Percentiles rank a stretch among this genome's conserved stretches.
phyloP scores from a whole-genome alignment of 139 green algal genomes.

The Pleodorina starrii region DNA sequence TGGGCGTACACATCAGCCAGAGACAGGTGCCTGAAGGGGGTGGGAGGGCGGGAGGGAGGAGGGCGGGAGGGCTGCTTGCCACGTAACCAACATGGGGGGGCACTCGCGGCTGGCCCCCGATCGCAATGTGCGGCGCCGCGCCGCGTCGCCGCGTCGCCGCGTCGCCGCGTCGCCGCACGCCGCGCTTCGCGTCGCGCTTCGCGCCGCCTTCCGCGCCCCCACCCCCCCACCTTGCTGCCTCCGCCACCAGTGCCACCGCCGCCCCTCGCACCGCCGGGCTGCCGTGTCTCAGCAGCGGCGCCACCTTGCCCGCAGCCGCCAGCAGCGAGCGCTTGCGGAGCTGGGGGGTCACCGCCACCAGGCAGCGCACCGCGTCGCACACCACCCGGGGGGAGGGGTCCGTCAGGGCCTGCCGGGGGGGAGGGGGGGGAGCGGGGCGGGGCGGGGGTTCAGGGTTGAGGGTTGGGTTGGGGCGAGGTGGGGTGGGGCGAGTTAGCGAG shows the following conservation, averaged over 20 bases:
- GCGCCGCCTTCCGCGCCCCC: background rate
- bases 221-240: conserved; percentile 58
- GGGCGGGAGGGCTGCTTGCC: background rate
- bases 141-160: too few relatives aligned
- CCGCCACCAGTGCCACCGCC: conserved; percentile 78
- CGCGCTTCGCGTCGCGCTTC: too few relatives aligned
- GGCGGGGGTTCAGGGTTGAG: too few relatives aligned
- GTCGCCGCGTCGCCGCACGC: too few relatives aligned
- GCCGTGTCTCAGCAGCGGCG: conserved; percentile 66
- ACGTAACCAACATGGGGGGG: too few relatives aligned
- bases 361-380: conserved; percentile 77
- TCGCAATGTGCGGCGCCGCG: too few relatives aligned
- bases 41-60: background rate
- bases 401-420: conserved; percentile 69
- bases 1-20: conserved; percentile 80
- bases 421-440: background rate
- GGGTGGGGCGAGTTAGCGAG: too few relatives aligned
- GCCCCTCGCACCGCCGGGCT: conserved; percentile 69
- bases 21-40: conserved; percentile 59
- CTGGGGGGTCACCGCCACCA: conserved; percentile 65
- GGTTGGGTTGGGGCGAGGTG: too few relatives aligned
- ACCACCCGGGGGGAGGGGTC: conserved; percentile 78
- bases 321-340: conserved; percentile 78
- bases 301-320: conserved; percentile 56
- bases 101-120: too few relatives aligned